Conservation (phyloP, 345 rosid genomes). For the Fremontodendron californicum region DNA sequence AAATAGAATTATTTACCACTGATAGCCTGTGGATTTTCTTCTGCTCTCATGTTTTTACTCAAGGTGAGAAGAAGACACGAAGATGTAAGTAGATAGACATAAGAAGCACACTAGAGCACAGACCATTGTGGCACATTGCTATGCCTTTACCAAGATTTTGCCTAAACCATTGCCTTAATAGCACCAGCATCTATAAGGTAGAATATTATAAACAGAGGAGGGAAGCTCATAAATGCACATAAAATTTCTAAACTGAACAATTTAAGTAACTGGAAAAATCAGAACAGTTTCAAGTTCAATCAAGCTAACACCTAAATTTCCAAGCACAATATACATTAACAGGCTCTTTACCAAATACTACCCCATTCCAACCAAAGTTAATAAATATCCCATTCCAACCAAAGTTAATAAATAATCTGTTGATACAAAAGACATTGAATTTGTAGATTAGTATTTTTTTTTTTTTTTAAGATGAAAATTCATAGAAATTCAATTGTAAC, state of each 20-base stretch:
- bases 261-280: background rate
- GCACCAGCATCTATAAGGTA: background rate
- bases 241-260: background rate
- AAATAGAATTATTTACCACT: background rate
- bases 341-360: background rate
- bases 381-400: background rate
- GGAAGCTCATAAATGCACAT: background rate
- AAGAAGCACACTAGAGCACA: background rate
- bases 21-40: background rate
- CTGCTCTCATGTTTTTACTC: background rate
- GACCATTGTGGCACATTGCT: background rate
- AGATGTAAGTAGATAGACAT: background rate
- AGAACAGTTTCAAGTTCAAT: background rate
- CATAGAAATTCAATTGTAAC: constrained; percentile 7
- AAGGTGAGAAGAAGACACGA: background rate
- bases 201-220: background rate
- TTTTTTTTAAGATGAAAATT: background rate
- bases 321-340: background rate
- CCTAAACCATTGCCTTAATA: background rate
- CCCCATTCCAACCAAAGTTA: background rate
- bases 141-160: background rate
- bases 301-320: background rate
- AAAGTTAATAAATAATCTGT: background rate
- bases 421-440: background rate
- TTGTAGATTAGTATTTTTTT: background rate